A percentile compares a stretch with the other conserved stretches of the same genome.
Conservation (phyloP, 1,284 basidiomycete species). For the Prillingera fragicola region DNA sequence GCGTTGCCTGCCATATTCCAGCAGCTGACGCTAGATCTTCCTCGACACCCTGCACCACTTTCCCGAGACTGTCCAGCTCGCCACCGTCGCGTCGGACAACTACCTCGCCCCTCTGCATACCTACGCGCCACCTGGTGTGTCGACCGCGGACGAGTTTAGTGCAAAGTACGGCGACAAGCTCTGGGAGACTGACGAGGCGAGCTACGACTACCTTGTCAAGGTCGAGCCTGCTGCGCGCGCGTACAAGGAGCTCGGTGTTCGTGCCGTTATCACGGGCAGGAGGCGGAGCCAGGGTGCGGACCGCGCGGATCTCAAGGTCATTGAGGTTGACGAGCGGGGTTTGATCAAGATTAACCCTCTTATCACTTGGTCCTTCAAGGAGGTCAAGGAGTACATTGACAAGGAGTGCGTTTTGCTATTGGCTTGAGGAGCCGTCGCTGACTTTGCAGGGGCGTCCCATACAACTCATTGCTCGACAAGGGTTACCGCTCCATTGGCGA, state of each 20-base stretch:
- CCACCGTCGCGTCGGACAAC: slow-evolving; percentile 67
- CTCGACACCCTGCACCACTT: slow-evolving; percentile 97
- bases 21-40: slow-evolving; percentile 59
- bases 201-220: slow-evolving; percentile 92
- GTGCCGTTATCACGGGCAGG: slow-evolving; percentile 88
- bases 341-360: slow-evolving; percentile 93
- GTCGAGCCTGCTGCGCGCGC: slow-evolving; percentile 89
- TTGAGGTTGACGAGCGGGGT: slow-evolving; percentile 89
- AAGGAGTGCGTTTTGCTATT: slow-evolving; percentile 53
- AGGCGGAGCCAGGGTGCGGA: slow-evolving; percentile 87
- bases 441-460: slow-evolving; percentile 64
- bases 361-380: slow-evolving; percentile 78
- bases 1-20: slow-evolving; percentile 1
- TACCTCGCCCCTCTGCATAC: slow-evolving; percentile 71
- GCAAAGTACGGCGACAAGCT: slow-evolving; percentile 69
- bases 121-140: slow-evolving; percentile 72
- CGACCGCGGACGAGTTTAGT: slow-evolving; percentile 71
- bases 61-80: slow-evolving; percentile 81
- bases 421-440: neutral
- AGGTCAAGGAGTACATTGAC: slow-evolving; percentile 82
- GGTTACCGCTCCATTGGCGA: slow-evolving; percentile 95
- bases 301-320: slow-evolving; percentile 70
- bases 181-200: slow-evolving; percentile 84
- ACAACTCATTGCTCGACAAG: slow-evolving; percentile 79
- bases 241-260: slow-evolving; percentile 73